Conservation (phyloP, 2,329 filamentous ascomycete species). For the Talaromyces albobiverticillius region DNA sequence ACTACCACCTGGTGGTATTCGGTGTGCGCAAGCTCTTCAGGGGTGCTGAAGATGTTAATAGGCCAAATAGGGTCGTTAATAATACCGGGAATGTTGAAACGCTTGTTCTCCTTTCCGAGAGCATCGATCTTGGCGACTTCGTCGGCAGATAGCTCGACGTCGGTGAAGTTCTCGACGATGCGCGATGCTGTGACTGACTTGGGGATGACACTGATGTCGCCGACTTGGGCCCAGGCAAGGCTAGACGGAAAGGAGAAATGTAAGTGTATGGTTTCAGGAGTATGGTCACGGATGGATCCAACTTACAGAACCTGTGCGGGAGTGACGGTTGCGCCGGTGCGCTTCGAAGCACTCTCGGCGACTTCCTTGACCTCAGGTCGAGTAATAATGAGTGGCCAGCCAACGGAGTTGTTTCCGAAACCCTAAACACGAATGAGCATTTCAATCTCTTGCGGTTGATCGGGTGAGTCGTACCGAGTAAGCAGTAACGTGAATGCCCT, state of each 20-base stretch:
- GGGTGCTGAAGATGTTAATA: constrained; percentile 56
- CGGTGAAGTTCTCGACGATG: constrained; percentile 43
- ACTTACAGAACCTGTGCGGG: constrained; percentile 36
- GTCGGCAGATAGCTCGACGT: constrained; percentile 37
- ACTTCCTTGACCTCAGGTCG: constrained; percentile 63
- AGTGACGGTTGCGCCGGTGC: constrained; percentile 31
- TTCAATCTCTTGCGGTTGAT: too few relatives aligned
- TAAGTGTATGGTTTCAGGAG: too few relatives aligned
- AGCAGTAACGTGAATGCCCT: constrained; percentile 60
- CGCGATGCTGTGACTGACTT: constrained; percentile 43
- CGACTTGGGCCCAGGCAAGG: constrained; percentile 40
- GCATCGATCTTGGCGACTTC: constrained; percentile 35
- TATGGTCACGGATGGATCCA: too few relatives aligned
- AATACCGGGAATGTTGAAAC: constrained; percentile 36
- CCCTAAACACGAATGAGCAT: constrained; percentile 30
- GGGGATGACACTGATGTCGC: constrained; percentile 40
- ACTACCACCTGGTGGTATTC: constrained; percentile 47
- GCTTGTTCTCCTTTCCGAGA: constrained; percentile 32
- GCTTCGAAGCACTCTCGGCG: constrained; percentile 53
- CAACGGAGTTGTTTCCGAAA: constrained; percentile 58
- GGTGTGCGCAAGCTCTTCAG: constrained; percentile 46
- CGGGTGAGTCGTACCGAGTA: constrained; percentile 50
- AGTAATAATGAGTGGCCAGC: constrained; percentile 62
- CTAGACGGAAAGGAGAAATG: constrained; percentile 11
- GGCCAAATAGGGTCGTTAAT: constrained; percentile 53